Evolutionary conservation across 2,329 filamentous ascomycete genomes (phyloP).

Genomic region (Botryosphaeria dothidea): DNA sequence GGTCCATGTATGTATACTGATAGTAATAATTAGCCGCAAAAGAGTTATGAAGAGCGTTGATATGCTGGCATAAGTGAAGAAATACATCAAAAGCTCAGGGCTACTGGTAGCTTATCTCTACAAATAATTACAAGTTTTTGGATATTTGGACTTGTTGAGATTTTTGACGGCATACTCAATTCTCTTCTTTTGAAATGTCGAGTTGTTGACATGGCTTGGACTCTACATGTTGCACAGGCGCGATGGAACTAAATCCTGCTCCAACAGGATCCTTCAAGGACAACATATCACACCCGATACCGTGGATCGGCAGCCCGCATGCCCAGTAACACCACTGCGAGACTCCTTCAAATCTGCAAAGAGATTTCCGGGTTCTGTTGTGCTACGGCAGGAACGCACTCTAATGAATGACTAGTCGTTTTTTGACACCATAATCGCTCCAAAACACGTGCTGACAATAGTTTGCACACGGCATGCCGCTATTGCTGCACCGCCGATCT

Average conservation of each 20-base stretch:
- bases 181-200: neutral
- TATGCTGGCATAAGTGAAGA: no score
- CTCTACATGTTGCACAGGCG: neutral
- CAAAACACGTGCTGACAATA: neutral
- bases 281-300: constrained; percentile 9
- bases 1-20: neutral
- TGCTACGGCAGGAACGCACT: constrained; percentile 46
- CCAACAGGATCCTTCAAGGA: neutral
- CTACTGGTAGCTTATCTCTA: neutral
- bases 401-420: constrained; percentile 20
- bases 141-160: neutral
- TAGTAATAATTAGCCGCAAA: neutral
- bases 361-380: constrained; percentile 45
- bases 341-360: constrained; percentile 40
- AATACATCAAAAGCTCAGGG: neutral
- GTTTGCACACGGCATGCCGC: constrained; percentile 13
- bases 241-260: neutral
- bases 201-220: neutral
- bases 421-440: neutral
- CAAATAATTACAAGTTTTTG: neutral
- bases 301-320: neutral
- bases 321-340: constrained; percentile 1
- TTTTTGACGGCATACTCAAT: neutral
- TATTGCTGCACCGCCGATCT: constrained; percentile 3
- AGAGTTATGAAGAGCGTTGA: neutral